Conservation (phyloP, 495 filamentous ascomycete species). For the Thermothielavioides terrestris region DNA sequence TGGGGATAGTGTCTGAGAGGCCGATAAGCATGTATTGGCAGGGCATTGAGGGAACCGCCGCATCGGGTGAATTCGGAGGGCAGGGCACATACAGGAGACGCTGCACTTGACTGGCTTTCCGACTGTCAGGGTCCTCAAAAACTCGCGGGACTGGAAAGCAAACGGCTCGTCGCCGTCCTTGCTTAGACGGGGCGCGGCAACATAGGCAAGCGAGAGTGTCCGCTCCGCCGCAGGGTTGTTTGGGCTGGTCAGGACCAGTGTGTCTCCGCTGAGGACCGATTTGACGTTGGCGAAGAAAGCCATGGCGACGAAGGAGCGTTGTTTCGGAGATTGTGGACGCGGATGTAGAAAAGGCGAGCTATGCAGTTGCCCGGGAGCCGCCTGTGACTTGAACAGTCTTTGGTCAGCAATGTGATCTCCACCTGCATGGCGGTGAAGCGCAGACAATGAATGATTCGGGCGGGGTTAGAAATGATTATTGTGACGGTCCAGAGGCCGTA, state of each 20-base stretch:
- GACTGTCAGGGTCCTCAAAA: conserved; percentile 70
- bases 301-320: conserved; percentile 14
- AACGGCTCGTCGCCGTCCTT: conserved; percentile 88
- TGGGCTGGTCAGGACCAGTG: conserved; percentile 65
- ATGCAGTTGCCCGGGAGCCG: background rate
- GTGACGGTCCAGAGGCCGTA: too few species aligned
- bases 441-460: too few species aligned
- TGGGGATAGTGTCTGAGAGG: conserved; percentile 58
- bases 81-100: conserved; percentile 41
- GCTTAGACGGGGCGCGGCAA: conserved; percentile 75
- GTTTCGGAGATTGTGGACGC: too few species aligned
- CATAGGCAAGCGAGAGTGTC: conserved; percentile 80
- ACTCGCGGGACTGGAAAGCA: conserved; percentile 89
- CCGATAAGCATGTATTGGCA: background rate
- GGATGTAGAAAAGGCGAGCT: too few species aligned
- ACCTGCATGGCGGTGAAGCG: too few species aligned
- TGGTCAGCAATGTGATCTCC: too few species aligned
- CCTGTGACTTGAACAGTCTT: too few species aligned
- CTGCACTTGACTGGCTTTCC: conserved; percentile 81
- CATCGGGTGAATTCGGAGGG: background rate
- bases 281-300: conserved; percentile 72
- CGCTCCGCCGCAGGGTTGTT: conserved; percentile 71
- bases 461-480: too few species aligned
- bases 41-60: too few species aligned
- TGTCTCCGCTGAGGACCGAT: conserved; percentile 87